Evolutionary conservation across 2,329 filamentous ascomycete genomes (phyloP).

Genomic region (Aspergillus sergii): DNA sequence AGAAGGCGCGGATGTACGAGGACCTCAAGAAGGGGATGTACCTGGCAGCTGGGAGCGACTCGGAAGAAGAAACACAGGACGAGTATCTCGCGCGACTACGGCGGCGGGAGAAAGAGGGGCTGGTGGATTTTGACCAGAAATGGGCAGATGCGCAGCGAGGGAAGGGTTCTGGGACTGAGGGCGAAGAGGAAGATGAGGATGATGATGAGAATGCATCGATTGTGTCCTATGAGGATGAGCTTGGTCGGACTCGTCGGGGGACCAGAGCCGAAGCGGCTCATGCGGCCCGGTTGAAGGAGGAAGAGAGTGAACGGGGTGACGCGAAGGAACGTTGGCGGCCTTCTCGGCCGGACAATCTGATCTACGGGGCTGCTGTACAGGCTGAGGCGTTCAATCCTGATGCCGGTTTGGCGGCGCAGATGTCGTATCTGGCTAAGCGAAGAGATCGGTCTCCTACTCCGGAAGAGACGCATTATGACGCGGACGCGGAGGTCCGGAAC

Average conservation of each 20-base stretch:
- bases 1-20: constrained; percentile 85
- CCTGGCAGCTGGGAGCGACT: constrained; percentile 50
- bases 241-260: constrained; percentile 76
- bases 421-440: constrained; percentile 76
- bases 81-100: constrained; percentile 59
- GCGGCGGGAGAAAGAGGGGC: constrained; percentile 56
- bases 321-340: constrained; percentile 39
- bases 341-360: constrained; percentile 67
- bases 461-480: constrained; percentile 81
- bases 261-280: constrained; percentile 69
- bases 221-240: constrained; percentile 91
- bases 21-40: constrained; percentile 90
- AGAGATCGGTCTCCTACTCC: constrained; percentile 80
- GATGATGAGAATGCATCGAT: constrained; percentile 59
- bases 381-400: constrained; percentile 79
- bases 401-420: constrained; percentile 63
- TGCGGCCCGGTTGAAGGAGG: constrained; percentile 58
- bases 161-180: constrained; percentile 40
- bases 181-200: constrained; percentile 39
- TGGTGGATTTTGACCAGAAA: constrained; percentile 95
- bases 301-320: constrained; percentile 22
- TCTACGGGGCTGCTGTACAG: constrained; percentile 86
- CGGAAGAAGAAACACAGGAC: constrained; percentile 38
- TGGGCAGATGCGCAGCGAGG: constrained; percentile 72
- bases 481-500: constrained; percentile 76